Percentiles rank a stretch among this genome's conserved stretches.
Evolutionary conservation across 1,284 basidiomycete genomes (phyloP).

Genomic region (Schizopora paradoxa): DNA sequence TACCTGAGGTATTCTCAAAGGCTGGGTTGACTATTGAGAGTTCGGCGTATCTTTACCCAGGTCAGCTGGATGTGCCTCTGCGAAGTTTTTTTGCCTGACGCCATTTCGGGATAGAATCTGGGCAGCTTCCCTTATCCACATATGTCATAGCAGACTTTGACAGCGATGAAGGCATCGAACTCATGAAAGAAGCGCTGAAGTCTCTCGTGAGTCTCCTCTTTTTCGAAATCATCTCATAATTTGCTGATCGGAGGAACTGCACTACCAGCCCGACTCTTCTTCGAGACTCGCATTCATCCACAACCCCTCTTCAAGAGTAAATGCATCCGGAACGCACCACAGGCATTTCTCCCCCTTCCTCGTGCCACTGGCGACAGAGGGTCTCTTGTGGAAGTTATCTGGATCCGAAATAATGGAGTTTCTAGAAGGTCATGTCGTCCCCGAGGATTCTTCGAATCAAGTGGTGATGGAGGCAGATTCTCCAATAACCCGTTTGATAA

Average conservation of each 20-base stretch:
- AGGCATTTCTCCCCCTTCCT: conserved; percentile 29
- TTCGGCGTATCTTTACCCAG: conserved; percentile 57
- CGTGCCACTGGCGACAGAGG: conserved; percentile 39
- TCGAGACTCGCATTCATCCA: conserved; percentile 62
- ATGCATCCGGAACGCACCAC: conserved; percentile 13
- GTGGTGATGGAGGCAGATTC: too few relatives aligned
- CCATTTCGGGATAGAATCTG: conserved; percentile 29
- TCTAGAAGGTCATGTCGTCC: too few relatives aligned
- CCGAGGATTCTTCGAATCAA: too few relatives aligned
- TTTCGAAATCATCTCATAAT: not conserved
- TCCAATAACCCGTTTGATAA: too few relatives aligned
- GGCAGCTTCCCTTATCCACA: conserved; percentile 43
- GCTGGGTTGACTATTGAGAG: conserved; percentile 34
- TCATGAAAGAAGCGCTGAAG: conserved; percentile 58
- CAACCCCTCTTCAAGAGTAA: conserved; percentile 36
- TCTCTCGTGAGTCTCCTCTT: conserved; percentile 56
- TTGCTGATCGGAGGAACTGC: conserved; percentile 6
- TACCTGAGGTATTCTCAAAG: conserved; percentile 43
- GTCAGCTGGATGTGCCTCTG: conserved; percentile 30
- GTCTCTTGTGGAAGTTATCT: conserved; percentile 34
- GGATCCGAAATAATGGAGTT: too few relatives aligned
- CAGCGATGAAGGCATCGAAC: conserved; percentile 44
- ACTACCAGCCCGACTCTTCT: conserved; percentile 38
- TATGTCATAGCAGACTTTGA: conserved; percentile 83
- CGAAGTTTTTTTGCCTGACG: not conserved